Conservation (phyloP, 2,329 filamentous ascomycete species). For the Mariannaea elegans region DNA sequence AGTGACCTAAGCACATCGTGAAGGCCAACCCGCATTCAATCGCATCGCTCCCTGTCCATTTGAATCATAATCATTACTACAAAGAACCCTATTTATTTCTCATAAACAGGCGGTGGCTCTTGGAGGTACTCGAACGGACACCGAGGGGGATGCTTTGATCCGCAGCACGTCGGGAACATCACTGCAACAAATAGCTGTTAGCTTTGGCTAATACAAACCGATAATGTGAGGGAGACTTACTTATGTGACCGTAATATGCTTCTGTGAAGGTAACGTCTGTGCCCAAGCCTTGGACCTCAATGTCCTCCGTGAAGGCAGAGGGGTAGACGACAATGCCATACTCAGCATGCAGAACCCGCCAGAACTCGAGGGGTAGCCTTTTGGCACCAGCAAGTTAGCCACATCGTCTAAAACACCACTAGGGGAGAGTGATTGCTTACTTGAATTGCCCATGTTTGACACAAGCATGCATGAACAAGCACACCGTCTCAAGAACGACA, state of each 20-base stretch:
- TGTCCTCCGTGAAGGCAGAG: slow-evolving; percentile 48
- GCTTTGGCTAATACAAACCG: slow-evolving; percentile 5
- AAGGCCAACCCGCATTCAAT: not conserved
- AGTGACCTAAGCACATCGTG: too few relatives aligned
- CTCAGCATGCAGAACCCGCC: slow-evolving; percentile 48
- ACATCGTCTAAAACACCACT: not conserved
- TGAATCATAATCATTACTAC: slow-evolving; percentile 13
- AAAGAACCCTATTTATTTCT: slow-evolving; percentile 31
- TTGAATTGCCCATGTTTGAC: slow-evolving; percentile 49
- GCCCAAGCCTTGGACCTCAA: slow-evolving; percentile 45
- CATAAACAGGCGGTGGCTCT: slow-evolving; percentile 49
- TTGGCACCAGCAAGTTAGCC: not conserved
- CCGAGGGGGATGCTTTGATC: slow-evolving; percentile 42
- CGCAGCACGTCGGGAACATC: slow-evolving; percentile 46
- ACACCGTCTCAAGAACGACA: slow-evolving; percentile 50
- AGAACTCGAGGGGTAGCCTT: slow-evolving; percentile 50
- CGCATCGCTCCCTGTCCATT: not conserved
- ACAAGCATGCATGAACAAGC: slow-evolving; percentile 51
- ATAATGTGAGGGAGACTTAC: slow-evolving; percentile 32
- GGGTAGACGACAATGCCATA: slow-evolving; percentile 54
- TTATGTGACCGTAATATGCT: slow-evolving; percentile 48
- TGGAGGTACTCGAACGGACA: slow-evolving; percentile 50
- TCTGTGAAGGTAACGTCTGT: slow-evolving; percentile 49
- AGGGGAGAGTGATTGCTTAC: slow-evolving; percentile 31
- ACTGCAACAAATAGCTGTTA: slow-evolving; percentile 36